phyloP scores from a whole-genome alignment of 495 filamentous ascomycete species.

The Hypomontagnella monticulosa region DNA sequence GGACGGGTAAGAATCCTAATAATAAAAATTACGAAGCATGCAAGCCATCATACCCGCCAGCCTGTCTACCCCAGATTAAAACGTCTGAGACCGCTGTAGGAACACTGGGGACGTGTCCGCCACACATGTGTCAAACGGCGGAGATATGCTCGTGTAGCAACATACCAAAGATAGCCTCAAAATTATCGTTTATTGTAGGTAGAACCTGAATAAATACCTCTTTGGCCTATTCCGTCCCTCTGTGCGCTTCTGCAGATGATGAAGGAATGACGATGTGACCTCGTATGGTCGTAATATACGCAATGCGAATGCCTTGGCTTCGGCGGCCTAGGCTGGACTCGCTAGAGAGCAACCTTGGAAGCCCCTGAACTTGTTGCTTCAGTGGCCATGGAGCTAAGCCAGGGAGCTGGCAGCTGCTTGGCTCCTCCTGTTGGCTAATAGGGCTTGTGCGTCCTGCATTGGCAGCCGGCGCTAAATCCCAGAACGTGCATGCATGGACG shows the following conservation, averaged over 20 bases:
- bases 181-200: not conserved
- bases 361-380: conserved; percentile 12
- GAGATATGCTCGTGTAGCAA: conserved; percentile 19
- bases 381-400: too few relatives aligned
- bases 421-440: not conserved
- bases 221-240: conserved; percentile 1
- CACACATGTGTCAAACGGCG: conserved; percentile 15
- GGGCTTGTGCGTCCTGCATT: conserved; percentile 36
- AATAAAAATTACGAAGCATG: conserved; percentile 29
- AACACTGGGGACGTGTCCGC: conserved; percentile 24
- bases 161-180: conserved; percentile 2
- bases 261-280: conserved; percentile 32
- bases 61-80: conserved; percentile 29
- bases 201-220: not conserved
- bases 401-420: conserved; percentile 13
- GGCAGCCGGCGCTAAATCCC: conserved; percentile 13
- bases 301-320: too few relatives aligned
- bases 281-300: too few relatives aligned
- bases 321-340: too few relatives aligned
- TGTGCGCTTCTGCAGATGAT: conserved; percentile 2
- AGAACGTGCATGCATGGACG: conserved; percentile 12
- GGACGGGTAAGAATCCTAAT: conserved; percentile 20
- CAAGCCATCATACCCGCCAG: conserved; percentile 19
- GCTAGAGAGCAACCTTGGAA: not conserved
- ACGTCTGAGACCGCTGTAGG: conserved; percentile 24